phyloP scores from a whole-genome alignment of 495 filamentous ascomycete genomes.

The Xylona heveae region DNA sequence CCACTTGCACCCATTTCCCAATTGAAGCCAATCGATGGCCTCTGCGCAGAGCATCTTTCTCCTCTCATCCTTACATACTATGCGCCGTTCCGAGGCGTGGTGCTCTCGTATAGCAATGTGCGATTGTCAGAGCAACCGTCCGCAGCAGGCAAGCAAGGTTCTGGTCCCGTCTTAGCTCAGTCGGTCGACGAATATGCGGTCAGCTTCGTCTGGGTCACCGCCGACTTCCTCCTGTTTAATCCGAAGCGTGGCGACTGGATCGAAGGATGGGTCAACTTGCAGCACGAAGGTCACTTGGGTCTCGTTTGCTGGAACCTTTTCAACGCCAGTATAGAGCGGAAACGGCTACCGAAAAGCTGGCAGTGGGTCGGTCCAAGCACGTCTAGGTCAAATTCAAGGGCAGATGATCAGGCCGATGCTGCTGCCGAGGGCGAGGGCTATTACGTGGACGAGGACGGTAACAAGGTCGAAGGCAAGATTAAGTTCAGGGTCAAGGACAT shows the following conservation, averaged over 20 bases:
- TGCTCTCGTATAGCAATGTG: constrained; percentile 47
- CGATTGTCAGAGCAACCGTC: constrained; percentile 14
- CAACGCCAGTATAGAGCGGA: constrained; percentile 46
- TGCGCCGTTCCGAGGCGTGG: constrained; percentile 43
- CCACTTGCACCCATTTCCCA: constrained; percentile 47
- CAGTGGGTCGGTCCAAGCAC: constrained; percentile 22
- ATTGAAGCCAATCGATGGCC: constrained; percentile 35
- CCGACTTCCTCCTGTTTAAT: constrained; percentile 47
- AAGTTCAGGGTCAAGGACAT: constrained; percentile 41
- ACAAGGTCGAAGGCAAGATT: constrained; percentile 37
- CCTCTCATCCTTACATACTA: constrained; percentile 58
- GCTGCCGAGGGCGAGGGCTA: constrained; percentile 23
- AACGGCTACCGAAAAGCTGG: constrained; percentile 45
- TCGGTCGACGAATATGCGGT: constrained; percentile 46
- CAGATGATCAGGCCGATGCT: constrained; percentile 17
- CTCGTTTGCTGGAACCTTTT: constrained; percentile 56
- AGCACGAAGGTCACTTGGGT: constrained; percentile 51
- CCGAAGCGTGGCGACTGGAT: constrained; percentile 35
- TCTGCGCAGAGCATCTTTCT: constrained; percentile 55
- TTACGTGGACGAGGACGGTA: constrained; percentile 39
- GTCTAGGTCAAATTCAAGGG: constrained; percentile 6
- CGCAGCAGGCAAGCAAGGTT: constrained; percentile 16
- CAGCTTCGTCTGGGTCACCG: constrained; percentile 48
- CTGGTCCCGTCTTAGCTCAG: constrained; percentile 29
- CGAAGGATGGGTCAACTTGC: constrained; percentile 47